Evolutionary conservation across 805 yeast species (phyloP), one percentile per base, ranked within the genome.

Genomic region (Kodamaea leandrae): DNA sequence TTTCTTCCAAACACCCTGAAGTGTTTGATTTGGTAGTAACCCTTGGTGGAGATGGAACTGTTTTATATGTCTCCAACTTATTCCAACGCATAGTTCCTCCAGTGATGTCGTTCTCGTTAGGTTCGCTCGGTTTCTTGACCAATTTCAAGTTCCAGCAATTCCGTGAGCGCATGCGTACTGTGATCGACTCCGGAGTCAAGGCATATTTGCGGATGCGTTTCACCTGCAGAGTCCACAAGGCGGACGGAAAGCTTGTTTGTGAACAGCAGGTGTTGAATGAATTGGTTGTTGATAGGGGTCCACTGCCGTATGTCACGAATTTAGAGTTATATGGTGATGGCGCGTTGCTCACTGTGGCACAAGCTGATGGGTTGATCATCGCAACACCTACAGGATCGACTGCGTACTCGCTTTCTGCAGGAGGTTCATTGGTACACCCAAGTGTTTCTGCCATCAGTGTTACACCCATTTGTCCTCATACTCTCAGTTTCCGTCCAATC

Each of bases 371-470:
- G 0, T 67, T 90, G 13, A 90, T 91, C 42, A 74, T 90, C 24
- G 95, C 96, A 1, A 89, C 97, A 0, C 97, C 97, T 3, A 89
- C 97, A 0, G 97, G 97, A 0, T 88, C 96, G 2, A 91, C 98
- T 0, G 98, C 98, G 0, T 91, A 91, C 61, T 89, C 96, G 1
- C 69, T 91, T 37, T 83, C 95, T 32, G 97, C 98, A 0, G 97
- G 97, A 10, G 98, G 98, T 1, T 83, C 96, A 0, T 72, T 91
- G 37, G 96, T 91, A 4, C 96, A 90, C 54, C 97, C 98, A 0
- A 89, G 87, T 23, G 95, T 91, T 12, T 83, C 89, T 46, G 96
- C 96, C 7, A 86, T 90, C 21, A 81, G 89, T 42, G 89, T 91
- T 5, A 89, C 98, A 0, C 98, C 98, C 0, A 89, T 91, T 44